Evolutionary conservation across 176 grass and related monocot genomes (phyloP).

Genomic region (Rhipidocladum racemiflorum): DNA sequence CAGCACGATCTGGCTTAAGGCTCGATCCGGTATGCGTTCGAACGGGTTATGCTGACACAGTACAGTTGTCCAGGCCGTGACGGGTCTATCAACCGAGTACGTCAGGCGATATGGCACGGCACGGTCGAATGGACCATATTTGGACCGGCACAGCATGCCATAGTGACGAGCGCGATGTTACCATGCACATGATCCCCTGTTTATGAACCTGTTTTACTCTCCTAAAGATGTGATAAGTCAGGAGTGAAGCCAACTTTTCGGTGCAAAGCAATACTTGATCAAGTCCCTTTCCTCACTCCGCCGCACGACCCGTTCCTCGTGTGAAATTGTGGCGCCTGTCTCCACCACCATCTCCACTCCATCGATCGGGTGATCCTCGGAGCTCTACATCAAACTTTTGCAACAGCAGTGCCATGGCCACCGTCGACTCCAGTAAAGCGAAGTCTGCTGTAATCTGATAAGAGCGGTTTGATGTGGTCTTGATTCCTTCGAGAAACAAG

Average conservation of each 20-base stretch:
- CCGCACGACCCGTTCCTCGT: conserved; percentile 85
- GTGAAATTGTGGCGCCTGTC: conserved; percentile 82
- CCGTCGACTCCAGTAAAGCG: conserved; percentile 84
- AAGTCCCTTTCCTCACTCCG: conserved; percentile 57
- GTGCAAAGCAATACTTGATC: conserved; percentile 33
- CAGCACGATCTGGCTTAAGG: too few relatives aligned
- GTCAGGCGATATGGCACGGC: too few relatives aligned
- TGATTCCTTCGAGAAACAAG: not conserved
- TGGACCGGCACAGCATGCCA: too few relatives aligned
- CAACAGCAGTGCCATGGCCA: conserved; percentile 64
- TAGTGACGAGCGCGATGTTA: too few relatives aligned
- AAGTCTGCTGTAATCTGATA: conserved; percentile 84
- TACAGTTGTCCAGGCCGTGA: too few relatives aligned
- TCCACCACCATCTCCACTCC: conserved; percentile 85
- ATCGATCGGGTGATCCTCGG: conserved; percentile 61
- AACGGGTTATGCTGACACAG: too few relatives aligned
- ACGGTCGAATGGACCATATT: too few relatives aligned
- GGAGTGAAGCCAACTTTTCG: conserved; percentile 19
- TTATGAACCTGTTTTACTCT: not conserved
- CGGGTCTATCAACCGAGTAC: too few relatives aligned
- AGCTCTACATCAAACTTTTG: conserved; percentile 76
- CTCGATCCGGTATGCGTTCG: too few relatives aligned
- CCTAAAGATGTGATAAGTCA: conserved; percentile 31
- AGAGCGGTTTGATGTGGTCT: conserved; percentile 11
- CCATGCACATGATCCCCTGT: too few relatives aligned